Base-by-base conservation (phyloP, 1,139 yeast genomes). In the Taphrina populina region DNA sequence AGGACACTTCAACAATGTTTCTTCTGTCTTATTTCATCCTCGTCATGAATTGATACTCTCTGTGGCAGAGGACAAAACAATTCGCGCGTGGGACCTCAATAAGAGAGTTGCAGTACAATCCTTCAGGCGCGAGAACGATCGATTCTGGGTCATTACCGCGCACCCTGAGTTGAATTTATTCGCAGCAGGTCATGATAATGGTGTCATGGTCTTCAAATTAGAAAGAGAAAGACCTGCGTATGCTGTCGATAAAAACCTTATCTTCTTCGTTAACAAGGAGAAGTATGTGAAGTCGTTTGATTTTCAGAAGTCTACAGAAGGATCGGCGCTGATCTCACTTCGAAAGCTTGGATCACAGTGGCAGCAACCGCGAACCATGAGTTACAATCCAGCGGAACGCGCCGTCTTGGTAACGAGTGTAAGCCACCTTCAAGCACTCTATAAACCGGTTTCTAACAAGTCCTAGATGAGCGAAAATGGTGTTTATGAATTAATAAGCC, bases 151-250 rank as follows among this genome's bases (percentile, higher is more conserved):
- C 64, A 77, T 92, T 64, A 83, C 90, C 19, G 79, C 88, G 46
- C 99, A 94, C 69, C 96, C 96, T 59, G 75, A 78, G 51, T 84
- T 90, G 70, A 92, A 92, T 69, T 77, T 92, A 66, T 90, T 92
- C 73, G 98, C 96, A 52, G 86, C 96, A 35, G 94, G 96, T 66
- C 97, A 92, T 71, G 98, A 94, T 71, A 79, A 88, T 11, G 99
- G 99, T 68, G 95, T 90, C 27, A 90, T 92, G 95, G 95, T 94
- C 56, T 94, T 94, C 79, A 94, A 94, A 73, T 78, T 94, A 61
- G 97, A 88, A 70, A 84, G 98, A 68, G 99, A 94, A 76, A 82
- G 98, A 70, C 98, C 98, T 20, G 96, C 97, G 19, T 79, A 80
- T 65, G 74, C 88, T 2, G 70, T 83, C 37, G 81, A 80, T 72